Evolutionary conservation across 164 flowering plant genomes (phyloP), one percentile per base, ranked within the genome.

Genomic region (Umbilicus rupestris): DNA sequence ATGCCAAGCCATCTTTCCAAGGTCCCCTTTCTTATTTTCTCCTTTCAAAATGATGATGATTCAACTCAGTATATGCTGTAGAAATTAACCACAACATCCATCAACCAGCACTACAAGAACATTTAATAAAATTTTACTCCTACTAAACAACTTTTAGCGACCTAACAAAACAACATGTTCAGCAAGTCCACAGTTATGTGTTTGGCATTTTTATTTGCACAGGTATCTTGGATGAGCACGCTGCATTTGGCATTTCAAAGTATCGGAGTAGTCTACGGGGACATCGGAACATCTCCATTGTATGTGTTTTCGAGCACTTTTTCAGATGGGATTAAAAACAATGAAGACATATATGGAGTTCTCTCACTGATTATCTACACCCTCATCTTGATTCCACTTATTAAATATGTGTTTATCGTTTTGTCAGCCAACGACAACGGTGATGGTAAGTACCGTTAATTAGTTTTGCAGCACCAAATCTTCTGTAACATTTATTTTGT

Each of bases 251-350:
- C 77, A 41, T 70, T 74, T 60, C 80, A 77, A 31, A 69, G 71
- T n/a, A 60, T 77, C 44, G 80, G 78, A 44, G 68, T 77, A 15
- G 75, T 74, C 3, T 77, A 69, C 45, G 77, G 80, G 1, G 80
- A 77, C 46, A 35, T 77, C 19, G 77, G 80, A 11, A 77, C 78
- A 33, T 65, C 71, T 9, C 75, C 78, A 2, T 31, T 77, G 7
- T 77, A 74, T 29, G 75, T 74, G 22, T 77, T 62, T 24, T 17
- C 65, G 3, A 63, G 65, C 41, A 67, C 67, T 31, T 76, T 76
- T 62, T 33, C 52, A 16, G 16, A 64, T 12, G 74, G 57, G 5
- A 72, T 69, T 10, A 65, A 58, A 19, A 19, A 55, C 28, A 41
- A 58, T 4, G 77, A 66, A 2, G 73, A 74, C 20, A 41, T 77